Evolutionary conservation across 331 rosid species (phyloP), one percentile per base, ranked within the genome.

Genomic region (Quercus phellos): DNA sequence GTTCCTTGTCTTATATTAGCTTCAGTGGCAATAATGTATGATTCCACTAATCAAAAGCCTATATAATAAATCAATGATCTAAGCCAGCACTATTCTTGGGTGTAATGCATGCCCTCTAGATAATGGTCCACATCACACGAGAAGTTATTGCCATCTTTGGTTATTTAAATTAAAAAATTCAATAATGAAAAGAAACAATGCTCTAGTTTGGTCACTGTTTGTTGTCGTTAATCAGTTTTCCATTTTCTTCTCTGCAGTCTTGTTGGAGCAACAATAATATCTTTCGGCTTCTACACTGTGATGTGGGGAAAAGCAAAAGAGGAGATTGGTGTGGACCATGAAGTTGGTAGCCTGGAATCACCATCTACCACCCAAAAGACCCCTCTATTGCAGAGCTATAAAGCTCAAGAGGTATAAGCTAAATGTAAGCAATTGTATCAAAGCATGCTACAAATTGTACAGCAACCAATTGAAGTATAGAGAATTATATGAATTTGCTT

Each of bases 221-320:
- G 32, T 26, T 61, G 69, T 63, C 7, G n/a, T 32, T 18, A 13
- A 32, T 73, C 50, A 29, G 22, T 51, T 59, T 78, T 4, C 55
- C 24, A 17, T 14, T 22, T 32, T 30, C 1, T 70, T 60, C 0
- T 70, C 4, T 85, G 74, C 29, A 94, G 99, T 86, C 67, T 92
- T 54, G 68, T 95, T 73, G 99, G 99, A 87, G 99, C 93, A 70
- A 78, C 81, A 51, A 86, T 89, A 51, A 83, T 94, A 79, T 88
- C 99, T 0, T 35, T 91, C 53, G 99, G 99, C 5, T 92, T 94
- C 78, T 94, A 92, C 53, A 84, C 84, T 14, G 97, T 94, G 13
- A 81, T 94, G 86, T 94, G 97, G 99, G 99, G 98, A 2, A 92
- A 92, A 84, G 66, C 86, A 59, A 90, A 80, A 78, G 97, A 94